Base-by-base conservation (phyloP, 1,284 basidiomycete species). In the Coniophora puteana region DNA sequence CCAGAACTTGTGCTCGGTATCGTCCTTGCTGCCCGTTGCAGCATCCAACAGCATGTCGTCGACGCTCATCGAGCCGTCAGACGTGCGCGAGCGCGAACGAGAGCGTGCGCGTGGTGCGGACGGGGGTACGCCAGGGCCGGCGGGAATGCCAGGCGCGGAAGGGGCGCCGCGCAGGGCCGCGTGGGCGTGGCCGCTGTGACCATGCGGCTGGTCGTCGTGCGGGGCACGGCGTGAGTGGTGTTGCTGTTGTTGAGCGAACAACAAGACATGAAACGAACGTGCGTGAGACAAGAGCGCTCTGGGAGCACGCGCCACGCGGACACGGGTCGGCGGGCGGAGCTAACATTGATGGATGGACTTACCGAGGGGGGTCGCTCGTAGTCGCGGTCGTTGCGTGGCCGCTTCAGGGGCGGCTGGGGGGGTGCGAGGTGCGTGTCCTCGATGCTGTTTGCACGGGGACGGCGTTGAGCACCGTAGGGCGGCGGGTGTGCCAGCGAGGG, bases 21-120 rank as follows among this genome's bases (percentile, higher is more conserved):
- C 21, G 38, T 45, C 11, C 40, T 27, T 27, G 40, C 62, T 52
- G 6, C 61, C 60, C 0, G 74, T 68, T 8, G 72, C 67, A 3
- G 80, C 77, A 46, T 75, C 71, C 36, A 83, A 57, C 36, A 83
- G 66, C 72, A 83, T 76, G 51, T 83, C 81, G 42, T 83, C 81
- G 38, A 83, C 66, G 22, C 59, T 62, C 36, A 60, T 66, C 58
- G 62, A 62, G 53, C 57, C 49, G 54, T 63, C 26, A 0, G 51
- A 58, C 0, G 65, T 66, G 26, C 53, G 55, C 12, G 59, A 57
- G 4, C 48, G 55, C 0, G 68, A 66, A 37, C 68, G 52, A 47
- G 45, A 58, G 41, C 36, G 27, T 33, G 46, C 30, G 46, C 35
- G 24, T 57, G 47, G 1, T 46, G 12, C 36, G 44, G 48, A n/a